These are phyloP conservation scores for Candida coleopterorum DNA, from an alignment of 805 yeast species.

Conservation along the genomic window DNA sequence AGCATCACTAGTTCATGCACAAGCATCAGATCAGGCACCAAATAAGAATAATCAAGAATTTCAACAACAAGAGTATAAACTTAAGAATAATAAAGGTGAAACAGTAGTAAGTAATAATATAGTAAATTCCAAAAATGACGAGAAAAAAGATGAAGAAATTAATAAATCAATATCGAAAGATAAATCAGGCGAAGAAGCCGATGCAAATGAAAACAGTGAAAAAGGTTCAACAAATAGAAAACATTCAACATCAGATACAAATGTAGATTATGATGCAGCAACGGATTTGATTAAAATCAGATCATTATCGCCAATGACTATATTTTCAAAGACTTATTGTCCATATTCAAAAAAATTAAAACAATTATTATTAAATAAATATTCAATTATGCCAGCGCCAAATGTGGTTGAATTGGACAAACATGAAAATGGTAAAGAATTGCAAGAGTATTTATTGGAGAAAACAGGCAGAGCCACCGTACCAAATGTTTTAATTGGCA, in stretches of 20 bases:
- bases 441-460: constrained; percentile 67
- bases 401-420: constrained; percentile 75
- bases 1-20: constrained; percentile 11
- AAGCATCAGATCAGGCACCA: constrained; percentile 9
- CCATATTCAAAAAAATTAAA: constrained; percentile 77
- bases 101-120: constrained; percentile 16
- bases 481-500: constrained; percentile 79
- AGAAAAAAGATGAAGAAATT: constrained; percentile 34
- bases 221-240: not conserved
- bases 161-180: constrained; percentile 30
- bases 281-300: constrained; percentile 51
- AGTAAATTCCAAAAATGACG: constrained; percentile 32
- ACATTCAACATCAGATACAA: constrained; percentile 8
- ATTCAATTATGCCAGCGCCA: constrained; percentile 69
- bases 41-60: constrained; percentile 4
- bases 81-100: not conserved
- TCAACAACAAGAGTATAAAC: not conserved
- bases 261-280: constrained; percentile 21
- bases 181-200: constrained; percentile 3
- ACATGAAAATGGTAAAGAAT: constrained; percentile 67
- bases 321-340: constrained; percentile 56
- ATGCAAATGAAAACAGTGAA: not conserved
- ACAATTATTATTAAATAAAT: constrained; percentile 55
- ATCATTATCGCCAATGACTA: constrained; percentile 56
- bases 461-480: constrained; percentile 81